phyloP scores from a whole-genome alignment of 345 rosid genomes.

The Salix arbutifolia region DNA sequence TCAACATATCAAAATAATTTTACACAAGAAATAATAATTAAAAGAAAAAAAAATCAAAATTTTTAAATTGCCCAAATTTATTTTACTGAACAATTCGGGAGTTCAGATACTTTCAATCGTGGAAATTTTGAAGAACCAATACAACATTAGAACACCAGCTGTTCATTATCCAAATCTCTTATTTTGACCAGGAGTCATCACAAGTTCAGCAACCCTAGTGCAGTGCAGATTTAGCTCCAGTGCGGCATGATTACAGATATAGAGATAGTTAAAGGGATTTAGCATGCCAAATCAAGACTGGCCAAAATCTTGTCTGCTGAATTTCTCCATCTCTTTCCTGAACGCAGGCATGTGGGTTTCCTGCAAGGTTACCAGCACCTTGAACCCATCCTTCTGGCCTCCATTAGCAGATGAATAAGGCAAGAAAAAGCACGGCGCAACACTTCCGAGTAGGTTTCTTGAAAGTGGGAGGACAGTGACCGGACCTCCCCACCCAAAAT shows the following conservation, averaged over 20 bases:
- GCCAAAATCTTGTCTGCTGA: constrained; percentile 36
- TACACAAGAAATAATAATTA: no score
- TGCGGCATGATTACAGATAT: neutral
- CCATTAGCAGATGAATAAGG: constrained; percentile 48
- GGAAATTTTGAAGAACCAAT: neutral
- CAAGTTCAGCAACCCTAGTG: neutral
- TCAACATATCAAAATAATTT: no score
- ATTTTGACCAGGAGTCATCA: neutral
- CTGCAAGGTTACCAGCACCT: constrained; percentile 59
- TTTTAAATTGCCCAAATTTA: no score
- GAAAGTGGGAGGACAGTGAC: constrained; percentile 66
- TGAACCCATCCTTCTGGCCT: constrained; percentile 52
- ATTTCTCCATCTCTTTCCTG: constrained; percentile 58
- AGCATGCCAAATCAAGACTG: constrained; percentile 13
- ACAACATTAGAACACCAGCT: neutral
- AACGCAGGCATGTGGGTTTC: constrained; percentile 48
- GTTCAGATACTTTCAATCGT: no score
- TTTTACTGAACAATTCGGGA: no score
- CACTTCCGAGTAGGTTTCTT: constrained; percentile 59
- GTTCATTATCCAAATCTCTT: neutral
- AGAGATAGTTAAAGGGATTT: neutral
- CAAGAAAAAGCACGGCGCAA: constrained; percentile 82
- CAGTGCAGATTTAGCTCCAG: neutral
- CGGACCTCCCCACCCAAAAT: constrained; percentile 90
- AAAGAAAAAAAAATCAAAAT: no score